These are phyloP conservation scores for Cladosporium sp. DNA, from an alignment of 2,329 filamentous ascomycete species.

Conservation along the genomic window DNA sequence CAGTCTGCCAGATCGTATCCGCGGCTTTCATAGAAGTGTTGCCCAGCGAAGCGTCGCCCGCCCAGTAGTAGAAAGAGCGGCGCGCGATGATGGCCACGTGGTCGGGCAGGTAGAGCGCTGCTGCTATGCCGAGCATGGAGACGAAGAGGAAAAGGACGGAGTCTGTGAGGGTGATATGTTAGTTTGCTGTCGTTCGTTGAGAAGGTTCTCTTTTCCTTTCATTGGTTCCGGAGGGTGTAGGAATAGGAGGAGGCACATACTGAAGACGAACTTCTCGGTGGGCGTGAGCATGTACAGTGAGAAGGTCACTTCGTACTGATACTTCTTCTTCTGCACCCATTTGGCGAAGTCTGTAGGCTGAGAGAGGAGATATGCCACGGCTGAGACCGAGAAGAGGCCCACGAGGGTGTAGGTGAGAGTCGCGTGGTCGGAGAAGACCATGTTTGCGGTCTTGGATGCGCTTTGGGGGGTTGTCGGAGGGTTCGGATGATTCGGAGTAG, in stretches of 20 bases:
- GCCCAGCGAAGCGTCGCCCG: constrained; percentile 58
- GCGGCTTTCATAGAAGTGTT: constrained; percentile 17
- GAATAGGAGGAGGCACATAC: constrained; percentile 54
- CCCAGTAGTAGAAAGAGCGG: constrained; percentile 92
- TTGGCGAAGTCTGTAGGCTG: constrained; percentile 59
- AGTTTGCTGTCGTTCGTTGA: not conserved
- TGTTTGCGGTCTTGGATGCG: constrained; percentile 1
- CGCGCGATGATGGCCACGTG: constrained; percentile 78
- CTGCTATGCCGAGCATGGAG: constrained; percentile 80
- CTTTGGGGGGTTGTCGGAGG: not conserved
- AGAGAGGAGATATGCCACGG: constrained; percentile 39
- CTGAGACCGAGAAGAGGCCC: constrained; percentile 32
- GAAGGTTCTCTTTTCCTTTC: too few species aligned
- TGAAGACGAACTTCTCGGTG: constrained; percentile 95
- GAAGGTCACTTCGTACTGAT: constrained; percentile 97
- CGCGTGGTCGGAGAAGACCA: constrained; percentile 13
- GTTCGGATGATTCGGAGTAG: not conserved
- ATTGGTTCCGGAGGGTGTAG: not conserved
- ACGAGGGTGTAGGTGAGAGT: constrained; percentile 27
- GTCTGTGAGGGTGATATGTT: constrained; percentile 51
- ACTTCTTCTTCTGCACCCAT: constrained; percentile 92
- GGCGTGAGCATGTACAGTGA: constrained; percentile 96
- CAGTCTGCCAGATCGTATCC: constrained; percentile 18
- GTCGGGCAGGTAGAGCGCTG: constrained; percentile 87
- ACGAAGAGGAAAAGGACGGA: constrained; percentile 87